Evolutionary conservation across 1,284 basidiomycete genomes (phyloP).

Genomic region (Vanrija humicola): DNA sequence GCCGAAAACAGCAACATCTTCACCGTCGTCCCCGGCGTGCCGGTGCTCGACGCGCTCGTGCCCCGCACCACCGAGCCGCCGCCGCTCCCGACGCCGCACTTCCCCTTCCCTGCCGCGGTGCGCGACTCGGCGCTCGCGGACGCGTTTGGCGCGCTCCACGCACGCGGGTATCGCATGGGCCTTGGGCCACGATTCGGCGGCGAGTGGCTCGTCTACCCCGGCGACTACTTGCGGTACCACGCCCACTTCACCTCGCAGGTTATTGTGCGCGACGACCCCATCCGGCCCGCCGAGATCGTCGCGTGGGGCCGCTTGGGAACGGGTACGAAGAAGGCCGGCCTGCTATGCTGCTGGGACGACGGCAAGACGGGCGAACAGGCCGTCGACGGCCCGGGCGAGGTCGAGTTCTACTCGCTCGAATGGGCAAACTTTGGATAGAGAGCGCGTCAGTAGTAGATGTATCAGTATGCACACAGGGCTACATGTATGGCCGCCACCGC

Average conservation of each 20-base stretch:
- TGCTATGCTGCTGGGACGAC: conserved; percentile 83
- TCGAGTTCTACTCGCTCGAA: conserved; percentile 76
- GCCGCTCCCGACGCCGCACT: conserved; percentile 29
- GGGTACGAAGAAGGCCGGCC: conserved; percentile 93
- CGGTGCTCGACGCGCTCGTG: conserved; percentile 13
- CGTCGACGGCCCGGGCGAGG: conserved; percentile 51
- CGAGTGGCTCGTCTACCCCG: conserved; percentile 93
- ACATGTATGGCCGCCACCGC: not conserved
- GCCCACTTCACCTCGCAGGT: conserved; percentile 91
- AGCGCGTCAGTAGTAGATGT: not conserved
- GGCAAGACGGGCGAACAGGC: conserved; percentile 9
- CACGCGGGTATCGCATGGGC: conserved; percentile 52
- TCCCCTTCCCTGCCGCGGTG: conserved; percentile 25
- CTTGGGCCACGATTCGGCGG: conserved; percentile 76
- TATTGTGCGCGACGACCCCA: conserved; percentile 57
- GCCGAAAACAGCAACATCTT: conserved; percentile 20
- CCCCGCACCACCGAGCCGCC: conserved; percentile 3
- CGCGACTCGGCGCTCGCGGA: conserved; percentile 32
- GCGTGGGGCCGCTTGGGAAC: conserved; percentile 94
- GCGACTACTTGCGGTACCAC: conserved; percentile 93
- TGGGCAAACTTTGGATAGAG: conserved; percentile 83
- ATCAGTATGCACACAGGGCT: not conserved
- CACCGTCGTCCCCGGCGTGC: conserved; percentile 23
- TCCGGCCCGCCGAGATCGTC: conserved; percentile 86
- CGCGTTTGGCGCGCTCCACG: conserved; percentile 31